Percentiles rank a stretch among this genome's conserved stretches.
These are phyloP conservation scores for Coniochaeta pulveracea DNA, from an alignment of 2,329 filamentous ascomycete species.

Conservation along the genomic window DNA sequence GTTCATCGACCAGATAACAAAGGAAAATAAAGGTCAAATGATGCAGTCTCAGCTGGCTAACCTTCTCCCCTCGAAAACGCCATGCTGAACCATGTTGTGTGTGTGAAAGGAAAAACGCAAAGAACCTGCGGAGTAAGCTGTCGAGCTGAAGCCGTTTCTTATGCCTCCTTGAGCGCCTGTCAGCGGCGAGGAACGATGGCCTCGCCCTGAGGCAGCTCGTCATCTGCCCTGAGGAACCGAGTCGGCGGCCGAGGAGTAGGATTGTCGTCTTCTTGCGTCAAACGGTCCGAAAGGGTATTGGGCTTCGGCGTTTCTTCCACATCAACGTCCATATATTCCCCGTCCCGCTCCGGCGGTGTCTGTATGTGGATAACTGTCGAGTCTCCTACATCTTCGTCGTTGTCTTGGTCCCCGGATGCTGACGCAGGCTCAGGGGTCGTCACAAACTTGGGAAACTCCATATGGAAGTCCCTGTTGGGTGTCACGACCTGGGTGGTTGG, in stretches of 20 bases:
- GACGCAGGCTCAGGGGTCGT: constrained; percentile 6
- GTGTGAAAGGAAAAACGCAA: constrained; percentile 1
- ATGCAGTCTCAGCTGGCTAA: constrained; percentile 9
- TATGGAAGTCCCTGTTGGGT: constrained; percentile 29
- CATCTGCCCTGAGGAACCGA: background rate
- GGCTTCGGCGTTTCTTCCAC: constrained; percentile 16
- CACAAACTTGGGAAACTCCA: constrained; percentile 12
- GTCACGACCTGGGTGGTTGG: constrained; percentile 42
- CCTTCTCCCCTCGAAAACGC: constrained; percentile 5
- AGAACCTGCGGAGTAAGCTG: constrained; percentile 4
- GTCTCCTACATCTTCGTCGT: constrained; percentile 12
- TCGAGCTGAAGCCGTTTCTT: too few relatives aligned
- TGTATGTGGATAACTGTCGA: constrained; percentile 15
- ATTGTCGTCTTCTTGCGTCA: constrained; percentile 10
- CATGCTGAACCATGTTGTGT: constrained; percentile 1
- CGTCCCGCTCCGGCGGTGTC: constrained; percentile 13
- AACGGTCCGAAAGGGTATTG: constrained; percentile 3
- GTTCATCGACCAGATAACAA: constrained; percentile 3
- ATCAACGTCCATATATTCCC: constrained; percentile 6
- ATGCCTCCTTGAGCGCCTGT: too few relatives aligned
- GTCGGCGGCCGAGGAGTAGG: constrained; percentile 14
- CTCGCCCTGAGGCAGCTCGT: background rate
- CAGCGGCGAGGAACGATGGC: too few relatives aligned
- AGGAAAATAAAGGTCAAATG: constrained; percentile 2
- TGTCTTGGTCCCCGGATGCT: constrained; percentile 6